phyloP scores from a whole-genome alignment of 306 rosid species.

The Cucumis hystrix region DNA sequence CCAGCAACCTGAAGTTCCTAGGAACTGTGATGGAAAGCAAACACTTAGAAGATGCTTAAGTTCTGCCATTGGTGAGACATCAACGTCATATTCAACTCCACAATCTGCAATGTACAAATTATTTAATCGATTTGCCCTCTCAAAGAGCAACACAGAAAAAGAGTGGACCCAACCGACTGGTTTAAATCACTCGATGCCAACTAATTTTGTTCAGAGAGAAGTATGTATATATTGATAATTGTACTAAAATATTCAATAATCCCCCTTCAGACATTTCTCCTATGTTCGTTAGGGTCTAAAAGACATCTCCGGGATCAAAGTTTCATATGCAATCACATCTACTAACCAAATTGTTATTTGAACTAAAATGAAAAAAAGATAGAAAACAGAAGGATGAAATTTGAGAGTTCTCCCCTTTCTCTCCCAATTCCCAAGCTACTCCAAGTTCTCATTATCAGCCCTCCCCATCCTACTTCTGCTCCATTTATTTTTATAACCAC shows the following conservation, averaged over 20 bases:
- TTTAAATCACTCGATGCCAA: background rate
- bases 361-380: background rate
- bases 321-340: background rate
- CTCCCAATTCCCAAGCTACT: background rate
- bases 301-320: background rate
- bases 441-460: background rate
- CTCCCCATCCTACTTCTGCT: background rate
- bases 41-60: conserved; percentile 5
- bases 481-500: background rate
- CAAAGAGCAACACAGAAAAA: background rate
- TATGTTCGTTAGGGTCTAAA: background rate
- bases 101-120: conserved; percentile 4
- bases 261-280: background rate
- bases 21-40: conserved; percentile 57
- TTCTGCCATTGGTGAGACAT: background rate
- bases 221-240: background rate
- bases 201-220: background rate
- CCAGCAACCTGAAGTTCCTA: conserved; percentile 97
- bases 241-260: background rate
- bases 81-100: background rate
- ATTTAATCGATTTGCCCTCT: conserved; percentile 1
- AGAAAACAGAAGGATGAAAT: background rate
- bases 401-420: background rate
- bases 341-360: background rate
- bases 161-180: background rate